phyloP scores from a whole-genome alignment of 345 rosid species.

The Aurinia saxatilis region DNA sequence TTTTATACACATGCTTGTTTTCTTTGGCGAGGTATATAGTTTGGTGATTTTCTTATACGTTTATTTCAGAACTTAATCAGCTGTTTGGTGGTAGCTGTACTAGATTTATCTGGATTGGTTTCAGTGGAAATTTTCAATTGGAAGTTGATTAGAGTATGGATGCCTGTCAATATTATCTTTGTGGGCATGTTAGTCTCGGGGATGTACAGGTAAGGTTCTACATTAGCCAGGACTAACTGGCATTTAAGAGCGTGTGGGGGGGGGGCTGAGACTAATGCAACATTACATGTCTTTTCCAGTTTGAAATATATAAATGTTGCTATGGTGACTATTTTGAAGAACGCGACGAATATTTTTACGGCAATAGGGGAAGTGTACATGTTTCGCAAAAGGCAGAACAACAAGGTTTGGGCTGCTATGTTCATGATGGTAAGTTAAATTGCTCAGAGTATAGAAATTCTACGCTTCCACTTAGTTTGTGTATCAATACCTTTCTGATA shows the following conservation, averaged over 20 bases:
- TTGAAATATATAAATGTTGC: constrained; percentile 86
- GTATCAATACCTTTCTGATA: background rate
- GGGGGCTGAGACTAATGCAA: constrained; percentile 2
- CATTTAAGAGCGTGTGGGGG: background rate
- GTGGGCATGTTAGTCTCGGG: constrained; percentile 93
- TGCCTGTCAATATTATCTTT: constrained; percentile 86
- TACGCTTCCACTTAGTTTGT: background rate
- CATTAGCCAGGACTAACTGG: background rate
- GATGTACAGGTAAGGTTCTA: constrained; percentile 71
- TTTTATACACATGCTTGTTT: background rate
- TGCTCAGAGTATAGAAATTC: background rate
- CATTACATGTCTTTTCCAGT: constrained; percentile 38
- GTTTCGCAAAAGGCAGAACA: constrained; percentile 77
- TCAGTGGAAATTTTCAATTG: constrained; percentile 74
- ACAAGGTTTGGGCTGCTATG: constrained; percentile 93
- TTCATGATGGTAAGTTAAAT: constrained; percentile 61
- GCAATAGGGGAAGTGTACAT: constrained; percentile 83
- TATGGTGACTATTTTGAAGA: constrained; percentile 96
- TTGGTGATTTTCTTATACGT: constrained; percentile 9
- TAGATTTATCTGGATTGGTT: constrained; percentile 47
- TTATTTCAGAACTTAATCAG: constrained; percentile 71
- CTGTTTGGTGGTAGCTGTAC: constrained; percentile 51
- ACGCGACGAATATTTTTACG: constrained; percentile 81
- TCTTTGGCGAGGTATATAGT: background rate
- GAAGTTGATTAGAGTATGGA: constrained; percentile 76